Conservation (phyloP, 2,329 filamentous ascomycete genomes). For the Pseudogymnoascus sp. region DNA sequence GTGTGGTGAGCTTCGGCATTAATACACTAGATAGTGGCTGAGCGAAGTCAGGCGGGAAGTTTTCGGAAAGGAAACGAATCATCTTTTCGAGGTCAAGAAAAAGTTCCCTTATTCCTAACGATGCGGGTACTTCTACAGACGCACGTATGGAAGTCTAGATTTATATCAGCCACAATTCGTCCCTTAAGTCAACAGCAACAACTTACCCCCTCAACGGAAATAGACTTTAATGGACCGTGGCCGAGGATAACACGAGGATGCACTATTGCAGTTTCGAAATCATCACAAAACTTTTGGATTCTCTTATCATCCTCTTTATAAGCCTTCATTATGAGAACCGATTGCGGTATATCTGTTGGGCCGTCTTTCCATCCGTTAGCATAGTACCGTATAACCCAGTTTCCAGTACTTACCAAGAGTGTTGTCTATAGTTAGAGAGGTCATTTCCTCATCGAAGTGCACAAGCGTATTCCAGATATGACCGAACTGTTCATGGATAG, state of each 20-base stretch:
- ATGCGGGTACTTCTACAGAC: conserved; percentile 31
- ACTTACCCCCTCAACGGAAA: conserved; percentile 38
- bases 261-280: conserved; percentile 55
- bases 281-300: conserved; percentile 54
- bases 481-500: conserved; percentile 59
- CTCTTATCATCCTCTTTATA: conserved; percentile 56
- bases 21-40: conserved; percentile 60
- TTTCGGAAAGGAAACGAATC: conserved; percentile 45
- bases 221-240: conserved; percentile 28
- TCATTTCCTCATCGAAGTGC: conserved; percentile 48
- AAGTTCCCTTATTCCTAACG: conserved; percentile 42
- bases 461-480: conserved; percentile 67
- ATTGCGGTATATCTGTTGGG: conserved; percentile 46
- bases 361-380: conserved; percentile 32
- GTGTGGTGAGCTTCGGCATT: conserved; percentile 60
- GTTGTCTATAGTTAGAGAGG: conserved; percentile 46
- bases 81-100: conserved; percentile 47
- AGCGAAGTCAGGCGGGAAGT: conserved; percentile 48
- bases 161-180: not conserved
- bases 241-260: conserved; percentile 48
- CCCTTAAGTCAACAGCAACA: not conserved
- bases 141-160: conserved; percentile 38
- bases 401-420: conserved; percentile 12
- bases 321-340: conserved; percentile 48
- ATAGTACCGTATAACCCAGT: not conserved